Evolutionary conservation across 768 basidiomycete species (phyloP), one percentile per base, ranked within the genome.

Genomic region (Lactifluus pinguis): DNA sequence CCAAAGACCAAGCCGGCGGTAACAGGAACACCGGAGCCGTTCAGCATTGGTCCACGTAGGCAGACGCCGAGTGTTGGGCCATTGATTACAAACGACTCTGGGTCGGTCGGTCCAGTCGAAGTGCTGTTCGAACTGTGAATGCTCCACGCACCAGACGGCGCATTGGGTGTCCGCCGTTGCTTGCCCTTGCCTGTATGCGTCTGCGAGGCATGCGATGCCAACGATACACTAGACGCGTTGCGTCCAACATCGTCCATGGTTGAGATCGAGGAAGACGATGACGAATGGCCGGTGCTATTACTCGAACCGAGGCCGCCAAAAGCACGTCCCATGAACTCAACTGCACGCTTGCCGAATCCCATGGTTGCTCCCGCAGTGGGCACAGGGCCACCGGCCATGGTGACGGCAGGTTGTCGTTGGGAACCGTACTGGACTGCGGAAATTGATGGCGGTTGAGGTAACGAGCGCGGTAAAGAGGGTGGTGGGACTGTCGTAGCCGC

Each of bases 341-440:
- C 87, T 3, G 89, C 87, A 59, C 85, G 80, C 68, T 84, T 85
- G 21, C 75, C 74, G 32, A 77, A 68, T 11, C 72, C 74, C 56
- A 72, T 68, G 10, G 87, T 89, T 9, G 88, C 77, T 9, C 87
- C 87, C 17, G 86, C 86, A 21, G 84, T 85, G 30, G 87, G 86
- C 3, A 83, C 83, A 51, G 88, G 77, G 45, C 83, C 79, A 42
- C 77, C 79, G 2, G 85, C 81, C 75, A 90, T 83, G 66, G 87
- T 89, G 63, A 89, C 79, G 17, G 88, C 80, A n/a, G 85, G 83
- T 67, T 83, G 85, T 21, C 85, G 74, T 62, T 80, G 73, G 30
- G 75, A 73, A 11, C 72, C 69, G 29, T 69, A 60, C 55, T 59
- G 57, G 61, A 42, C 54, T 64, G 45, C 65, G 66, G 57, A 56